Conservation (phyloP, 2,329 filamentous ascomycete species). For the Tolypocladium amazonense region DNA sequence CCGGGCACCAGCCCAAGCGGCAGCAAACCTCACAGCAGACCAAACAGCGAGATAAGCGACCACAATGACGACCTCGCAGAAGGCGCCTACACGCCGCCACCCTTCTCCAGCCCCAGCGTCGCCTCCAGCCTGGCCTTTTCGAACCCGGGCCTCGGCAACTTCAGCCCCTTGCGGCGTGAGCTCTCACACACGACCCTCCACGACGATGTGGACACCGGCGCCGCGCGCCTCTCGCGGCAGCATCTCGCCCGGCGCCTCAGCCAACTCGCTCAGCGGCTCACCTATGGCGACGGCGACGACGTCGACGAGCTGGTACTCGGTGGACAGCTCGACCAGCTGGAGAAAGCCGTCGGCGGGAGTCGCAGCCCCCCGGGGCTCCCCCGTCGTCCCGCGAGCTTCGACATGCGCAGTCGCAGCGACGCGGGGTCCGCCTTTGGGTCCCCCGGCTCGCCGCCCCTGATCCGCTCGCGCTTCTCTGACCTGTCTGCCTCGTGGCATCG, state of each 20-base stretch:
- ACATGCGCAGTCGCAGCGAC: conserved; percentile 16
- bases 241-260: conserved; percentile 32
- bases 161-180: conserved; percentile 21
- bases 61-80: neutral
- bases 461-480: conserved; percentile 28
- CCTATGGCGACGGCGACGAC: conserved; percentile 17
- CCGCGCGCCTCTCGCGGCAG: conserved; percentile 23
- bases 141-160: conserved; percentile 9
- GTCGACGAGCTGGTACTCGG: conserved; percentile 24
- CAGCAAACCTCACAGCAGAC: conserved; percentile 4
- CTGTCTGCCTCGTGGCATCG: conserved; percentile 24
- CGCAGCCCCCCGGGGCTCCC: conserved; percentile 8
- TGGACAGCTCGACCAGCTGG: conserved; percentile 26
- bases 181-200: conserved; percentile 6
- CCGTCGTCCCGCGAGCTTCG: conserved; percentile 10
- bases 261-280: conserved; percentile 27
- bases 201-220: conserved; percentile 3
- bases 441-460: conserved; percentile 23
- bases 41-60: conserved; percentile 1
- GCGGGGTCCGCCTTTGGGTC: conserved; percentile 20
- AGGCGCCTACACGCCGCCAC: conserved; percentile 13
- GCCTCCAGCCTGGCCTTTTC: conserved; percentile 22
- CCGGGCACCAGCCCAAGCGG: conserved; percentile 3
- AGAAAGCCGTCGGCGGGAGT: conserved; percentile 13
- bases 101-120: conserved; percentile 21